A percentile compares a stretch with the other conserved stretches of the same genome.
Conservation (phyloP, 2,329 filamentous ascomycete species). For the Sclerotinia trifoliorum region DNA sequence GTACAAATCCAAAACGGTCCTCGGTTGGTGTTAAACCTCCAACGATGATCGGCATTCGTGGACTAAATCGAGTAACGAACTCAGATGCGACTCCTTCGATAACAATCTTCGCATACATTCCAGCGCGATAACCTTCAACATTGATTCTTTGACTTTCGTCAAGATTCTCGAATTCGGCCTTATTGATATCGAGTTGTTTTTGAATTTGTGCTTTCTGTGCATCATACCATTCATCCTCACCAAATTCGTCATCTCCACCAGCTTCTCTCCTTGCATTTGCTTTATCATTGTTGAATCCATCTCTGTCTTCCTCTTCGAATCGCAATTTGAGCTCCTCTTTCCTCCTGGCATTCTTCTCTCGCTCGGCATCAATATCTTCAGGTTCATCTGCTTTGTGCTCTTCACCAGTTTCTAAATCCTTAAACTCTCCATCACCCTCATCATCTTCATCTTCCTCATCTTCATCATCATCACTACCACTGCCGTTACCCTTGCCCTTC, state of each 20-base stretch:
- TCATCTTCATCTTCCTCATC: conserved; percentile 53
- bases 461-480: conserved; percentile 46
- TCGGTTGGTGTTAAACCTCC: conserved; percentile 92
- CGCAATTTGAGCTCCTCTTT: conserved; percentile 94
- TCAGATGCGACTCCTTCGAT: conserved; percentile 87
- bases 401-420: conserved; percentile 81
- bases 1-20: conserved; percentile 91
- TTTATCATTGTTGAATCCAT: conserved; percentile 91
- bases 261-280: conserved; percentile 70
- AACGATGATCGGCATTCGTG: conserved; percentile 79
- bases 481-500: conserved; percentile 55
- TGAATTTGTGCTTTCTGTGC: conserved; percentile 91
- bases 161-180: conserved; percentile 82
- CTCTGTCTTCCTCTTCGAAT: conserved; percentile 97
- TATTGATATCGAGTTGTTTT: conserved; percentile 96
- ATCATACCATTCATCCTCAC: conserved; percentile 99
- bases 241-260: conserved; percentile 71
- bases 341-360: conserved; percentile 82
- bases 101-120: conserved; percentile 89
- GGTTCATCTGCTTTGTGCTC: conserved; percentile 46
- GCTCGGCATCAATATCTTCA: conserved; percentile 73
- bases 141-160: conserved; percentile 79
- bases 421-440: conserved; percentile 78
- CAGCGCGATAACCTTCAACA: conserved; percentile 88
- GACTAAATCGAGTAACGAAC: conserved; percentile 79